A percentile compares a stretch with the other conserved stretches of the same genome.
These are phyloP conservation scores for Ajuga chamaepitys DNA, from an alignment of 257 asterid genomes.

Conservation along the genomic window DNA sequence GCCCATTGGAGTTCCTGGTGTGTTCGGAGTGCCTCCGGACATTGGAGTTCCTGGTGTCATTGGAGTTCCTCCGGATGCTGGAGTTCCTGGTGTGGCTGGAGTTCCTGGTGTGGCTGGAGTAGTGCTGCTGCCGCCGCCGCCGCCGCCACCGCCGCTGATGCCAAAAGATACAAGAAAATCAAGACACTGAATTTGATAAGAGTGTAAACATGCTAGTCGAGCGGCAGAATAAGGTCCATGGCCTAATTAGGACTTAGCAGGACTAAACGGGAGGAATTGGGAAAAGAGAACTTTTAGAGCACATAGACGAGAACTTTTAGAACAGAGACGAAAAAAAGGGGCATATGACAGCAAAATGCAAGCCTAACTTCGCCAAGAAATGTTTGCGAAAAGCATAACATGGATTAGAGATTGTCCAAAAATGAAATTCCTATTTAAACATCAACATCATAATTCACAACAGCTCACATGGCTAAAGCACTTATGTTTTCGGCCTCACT, in stretches of 20 bases:
- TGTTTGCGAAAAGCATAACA: background rate
- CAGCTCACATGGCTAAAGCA: conserved; percentile 31
- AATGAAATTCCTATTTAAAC: background rate
- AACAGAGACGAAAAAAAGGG: background rate
- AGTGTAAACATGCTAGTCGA: no score
- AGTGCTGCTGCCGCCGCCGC: conserved; percentile 25
- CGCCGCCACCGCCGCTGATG: no score
- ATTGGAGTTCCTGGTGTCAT: background rate
- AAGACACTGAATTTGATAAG: background rate
- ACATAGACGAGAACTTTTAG: no score
- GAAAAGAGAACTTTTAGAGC: no score
- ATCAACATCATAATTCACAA: conserved; percentile 32
- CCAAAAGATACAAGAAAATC: no score
- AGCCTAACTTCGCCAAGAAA: background rate
- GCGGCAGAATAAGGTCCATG: no score
- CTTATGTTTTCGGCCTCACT: conserved; percentile 4
- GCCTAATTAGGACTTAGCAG: no score
- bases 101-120: background rate
- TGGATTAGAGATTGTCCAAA: conserved; percentile 1
- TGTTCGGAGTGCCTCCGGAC: background rate
- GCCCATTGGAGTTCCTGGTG: conserved; percentile 5
- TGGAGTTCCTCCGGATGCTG: conserved; percentile 24
- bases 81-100: conserved; percentile 4
- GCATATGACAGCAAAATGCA: background rate
- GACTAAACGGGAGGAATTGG: no score